Evolutionary conservation across 2,329 filamentous ascomycete species (phyloP).

Genomic region (Colletotrichum siamense): DNA sequence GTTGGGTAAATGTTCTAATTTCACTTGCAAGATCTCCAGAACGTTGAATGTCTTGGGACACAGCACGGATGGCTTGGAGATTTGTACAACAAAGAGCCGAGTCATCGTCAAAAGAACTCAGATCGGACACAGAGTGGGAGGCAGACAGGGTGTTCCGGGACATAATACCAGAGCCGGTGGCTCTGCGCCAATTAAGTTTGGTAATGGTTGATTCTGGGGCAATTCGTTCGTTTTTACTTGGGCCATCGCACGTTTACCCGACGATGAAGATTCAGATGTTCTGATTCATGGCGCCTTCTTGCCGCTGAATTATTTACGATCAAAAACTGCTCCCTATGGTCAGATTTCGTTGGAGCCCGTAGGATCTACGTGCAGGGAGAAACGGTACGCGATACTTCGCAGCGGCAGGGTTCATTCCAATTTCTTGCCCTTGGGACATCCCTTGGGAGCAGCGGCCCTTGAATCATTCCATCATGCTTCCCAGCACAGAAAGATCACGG

Average conservation of each 20-base stretch:
- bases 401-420: background rate
- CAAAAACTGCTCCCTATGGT: background rate
- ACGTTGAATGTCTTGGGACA: background rate
- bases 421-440: background rate
- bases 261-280: background rate
- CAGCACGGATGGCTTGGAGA: background rate
- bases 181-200: background rate
- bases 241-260: background rate
- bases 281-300: background rate
- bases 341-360: background rate
- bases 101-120: background rate
- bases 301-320: background rate
- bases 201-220: background rate
- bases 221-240: background rate
- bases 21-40: background rate
- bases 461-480: background rate
- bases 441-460: background rate
- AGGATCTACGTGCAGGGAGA: background rate
- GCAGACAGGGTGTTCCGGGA: rapidly evolving
- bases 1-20: background rate
- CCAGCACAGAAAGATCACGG: rapidly evolving
- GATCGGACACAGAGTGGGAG: background rate
- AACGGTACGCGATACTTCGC: background rate
- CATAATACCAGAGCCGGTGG: background rate
- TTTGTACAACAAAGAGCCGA: background rate